Conservation (phyloP, 768 basidiomycete species). For the Phanerochaete sordida region DNA sequence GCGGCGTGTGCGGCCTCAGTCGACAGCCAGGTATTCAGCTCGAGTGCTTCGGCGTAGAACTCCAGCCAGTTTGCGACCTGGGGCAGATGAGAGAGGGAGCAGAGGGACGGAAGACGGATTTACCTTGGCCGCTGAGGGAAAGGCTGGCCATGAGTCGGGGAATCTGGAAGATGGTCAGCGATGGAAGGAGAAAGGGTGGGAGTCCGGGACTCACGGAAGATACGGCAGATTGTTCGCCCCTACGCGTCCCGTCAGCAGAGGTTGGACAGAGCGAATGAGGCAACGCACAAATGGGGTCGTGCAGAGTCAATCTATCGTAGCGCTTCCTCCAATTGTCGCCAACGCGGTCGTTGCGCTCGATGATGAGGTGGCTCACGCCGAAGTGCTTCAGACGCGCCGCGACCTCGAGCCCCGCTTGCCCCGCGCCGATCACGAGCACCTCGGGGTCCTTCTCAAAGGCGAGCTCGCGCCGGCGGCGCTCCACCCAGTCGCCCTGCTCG, state of each 20-base stretch:
- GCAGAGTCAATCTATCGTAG: constrained; percentile 64
- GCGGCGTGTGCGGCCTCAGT: constrained; percentile 26
- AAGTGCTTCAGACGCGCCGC: constrained; percentile 57
- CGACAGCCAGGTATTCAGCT: constrained; percentile 62
- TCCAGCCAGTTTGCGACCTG: constrained; percentile 69
- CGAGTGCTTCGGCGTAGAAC: constrained; percentile 54
- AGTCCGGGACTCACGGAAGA: constrained; percentile 33
- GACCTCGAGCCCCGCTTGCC: constrained; percentile 52
- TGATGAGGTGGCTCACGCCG: constrained; percentile 45
- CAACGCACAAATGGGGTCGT: constrained; percentile 63
- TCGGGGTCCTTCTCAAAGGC: constrained; percentile 49
- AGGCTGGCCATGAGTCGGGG: neutral
- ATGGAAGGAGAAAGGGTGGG: neutral
- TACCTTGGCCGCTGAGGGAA: constrained; percentile 27
- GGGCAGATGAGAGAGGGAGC: neutral
- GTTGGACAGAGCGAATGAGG: too few species aligned
- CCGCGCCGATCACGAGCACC: constrained; percentile 36
- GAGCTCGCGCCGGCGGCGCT: constrained; percentile 36
- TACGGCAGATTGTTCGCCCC: constrained; percentile 49
- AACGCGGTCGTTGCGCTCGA: constrained; percentile 60
- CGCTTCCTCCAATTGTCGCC: constrained; percentile 67
- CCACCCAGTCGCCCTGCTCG: constrained; percentile 54
- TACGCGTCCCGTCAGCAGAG: constrained; percentile 6
- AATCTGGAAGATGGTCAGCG: constrained; percentile 15
- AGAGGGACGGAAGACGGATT: neutral